Conservation (phyloP, 2,329 filamentous ascomycete species). For the Escovopsis sp. region DNA sequence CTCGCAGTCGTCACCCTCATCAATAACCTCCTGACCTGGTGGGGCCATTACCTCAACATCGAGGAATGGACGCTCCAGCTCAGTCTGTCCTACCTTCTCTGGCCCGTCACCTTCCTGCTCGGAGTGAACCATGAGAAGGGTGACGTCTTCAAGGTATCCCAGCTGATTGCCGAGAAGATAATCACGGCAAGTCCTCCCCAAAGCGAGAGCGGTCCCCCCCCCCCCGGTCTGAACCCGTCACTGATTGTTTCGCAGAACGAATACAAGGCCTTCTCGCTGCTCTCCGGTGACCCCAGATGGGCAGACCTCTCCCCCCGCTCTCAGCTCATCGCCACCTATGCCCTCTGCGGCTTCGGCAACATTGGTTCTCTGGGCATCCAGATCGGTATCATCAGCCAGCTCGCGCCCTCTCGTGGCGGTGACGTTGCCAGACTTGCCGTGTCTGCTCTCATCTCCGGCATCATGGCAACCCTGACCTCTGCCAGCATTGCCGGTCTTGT, state of each 20-base stretch:
- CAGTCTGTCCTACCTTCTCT: conserved; percentile 64
- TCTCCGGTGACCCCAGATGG: conserved; percentile 42
- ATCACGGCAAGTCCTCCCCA: conserved; percentile 40
- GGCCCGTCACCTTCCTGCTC: conserved; percentile 66
- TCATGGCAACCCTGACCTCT: conserved; percentile 64
- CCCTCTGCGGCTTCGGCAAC: conserved; percentile 73
- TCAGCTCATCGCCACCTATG: conserved; percentile 71
- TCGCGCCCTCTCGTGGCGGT: conserved; percentile 57
- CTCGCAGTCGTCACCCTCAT: conserved; percentile 60
- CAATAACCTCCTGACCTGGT: conserved; percentile 71
- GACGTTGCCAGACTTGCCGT: conserved; percentile 65
- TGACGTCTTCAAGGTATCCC: conserved; percentile 55
- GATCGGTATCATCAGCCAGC: conserved; percentile 73
- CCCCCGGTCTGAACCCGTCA: neutral
- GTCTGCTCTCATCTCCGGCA: conserved; percentile 63
- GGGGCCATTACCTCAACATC: conserved; percentile 66
- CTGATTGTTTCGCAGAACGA: conserved; percentile 41
- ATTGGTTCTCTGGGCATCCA: conserved; percentile 79
- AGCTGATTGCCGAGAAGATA: conserved; percentile 74
- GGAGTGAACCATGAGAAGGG: conserved; percentile 48
- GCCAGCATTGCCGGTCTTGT: conserved; percentile 67
- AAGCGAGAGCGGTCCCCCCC: neutral
- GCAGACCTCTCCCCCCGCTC: conserved; percentile 51
- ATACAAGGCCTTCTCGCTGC: conserved; percentile 54
- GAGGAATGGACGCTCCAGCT: conserved; percentile 54